phyloP scores from a whole-genome alignment of 2,329 filamentous ascomycete genomes.

The Tolypocladium ovalisporum region DNA sequence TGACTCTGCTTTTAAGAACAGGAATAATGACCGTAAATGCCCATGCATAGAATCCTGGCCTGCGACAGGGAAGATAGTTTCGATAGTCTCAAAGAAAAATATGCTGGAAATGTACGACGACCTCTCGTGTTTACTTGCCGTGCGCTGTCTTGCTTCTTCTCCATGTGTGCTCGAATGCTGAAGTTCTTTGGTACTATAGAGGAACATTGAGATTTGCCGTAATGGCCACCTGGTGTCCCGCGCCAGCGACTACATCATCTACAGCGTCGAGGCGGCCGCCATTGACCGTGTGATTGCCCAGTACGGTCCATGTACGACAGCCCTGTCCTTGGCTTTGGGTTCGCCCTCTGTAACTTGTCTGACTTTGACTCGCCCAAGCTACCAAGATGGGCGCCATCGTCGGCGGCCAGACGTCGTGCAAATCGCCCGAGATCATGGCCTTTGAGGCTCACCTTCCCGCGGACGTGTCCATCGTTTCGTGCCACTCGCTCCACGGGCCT shows the following conservation, averaged over 20 bases:
- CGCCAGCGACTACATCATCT: conserved; percentile 96
- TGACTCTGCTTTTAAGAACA: conserved; percentile 1
- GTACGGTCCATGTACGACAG: conserved; percentile 74
- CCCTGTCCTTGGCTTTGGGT: conserved; percentile 1
- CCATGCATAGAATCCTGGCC: conserved; percentile 65
- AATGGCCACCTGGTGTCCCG: conserved; percentile 95
- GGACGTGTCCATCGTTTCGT: conserved; percentile 90
- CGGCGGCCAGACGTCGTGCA: conserved; percentile 95
- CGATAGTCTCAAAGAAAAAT: conserved; percentile 70
- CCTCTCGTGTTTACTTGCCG: conserved; percentile 1
- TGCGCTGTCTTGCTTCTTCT: conserved; percentile 9
- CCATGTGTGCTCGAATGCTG: conserved; percentile 28
- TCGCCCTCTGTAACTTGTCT: neutral
- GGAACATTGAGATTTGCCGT: conserved; percentile 74
- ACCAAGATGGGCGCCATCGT: conserved; percentile 94
- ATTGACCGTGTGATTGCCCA: conserved; percentile 79
- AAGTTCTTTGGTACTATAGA: conserved; percentile 40
- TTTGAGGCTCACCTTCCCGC: conserved; percentile 80
- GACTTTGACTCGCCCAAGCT: conserved; percentile 39
- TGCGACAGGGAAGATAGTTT: conserved; percentile 90
- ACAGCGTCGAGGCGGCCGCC: conserved; percentile 89
- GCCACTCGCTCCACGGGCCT: conserved; percentile 92
- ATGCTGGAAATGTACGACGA: conserved; percentile 67
- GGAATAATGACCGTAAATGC: conserved; percentile 13
- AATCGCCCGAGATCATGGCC: conserved; percentile 87